Base-by-base conservation (phyloP, 2,329 filamentous ascomycete genomes). In the Rhinocladiella mackenziei region DNA sequence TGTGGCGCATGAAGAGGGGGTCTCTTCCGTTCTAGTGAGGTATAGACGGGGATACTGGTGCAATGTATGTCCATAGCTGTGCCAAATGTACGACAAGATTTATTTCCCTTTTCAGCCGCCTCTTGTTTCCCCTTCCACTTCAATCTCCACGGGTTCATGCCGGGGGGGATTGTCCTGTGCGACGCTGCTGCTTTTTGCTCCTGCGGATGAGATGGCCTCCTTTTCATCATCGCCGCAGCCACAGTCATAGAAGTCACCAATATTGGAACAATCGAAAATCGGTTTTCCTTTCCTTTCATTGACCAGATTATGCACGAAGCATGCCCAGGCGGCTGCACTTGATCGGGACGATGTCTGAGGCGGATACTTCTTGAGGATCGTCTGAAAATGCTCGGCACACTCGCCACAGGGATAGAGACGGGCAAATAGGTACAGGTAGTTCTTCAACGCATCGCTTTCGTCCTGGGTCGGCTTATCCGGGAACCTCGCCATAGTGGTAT, bases 231-330 rank as follows among this genome's bases (percentile, higher is more conserved):
- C 76, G 17, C 71, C 75, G 60, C 80, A 83, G 22, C 79, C 80
- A 56, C 80, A 83, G 57, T 83, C 78, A 59, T 83, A 83, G 52
- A 80, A 81, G 45, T 81, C 78, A 2, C 78, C 80, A 45, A 83
- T 78, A 26, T 81, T 76, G 30, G 71, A 72, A 62, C 80, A 83
- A 60, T 83, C 77, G 57, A 82, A 83, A 15, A 76, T 61, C 4
- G 73, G 70, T 60, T 83, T 83, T 22, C 72, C 62, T 48, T 83
- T 64, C 57, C 77, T 74, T 58, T 75, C 71, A 58, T 83, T 83
- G 50, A 83, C 79, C 57, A 81, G 71, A 52, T 83, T 83, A 58
- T 83, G 80, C 29, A 83, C 75, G 58, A 79, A 78, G 60, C 80
- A 83, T 6, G 74, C 80, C 80, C 80, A 83, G 19, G 73, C 78